Evolutionary conservation across 768 basidiomycete genomes (phyloP).

Genomic region (Dentipellis fragilis): DNA sequence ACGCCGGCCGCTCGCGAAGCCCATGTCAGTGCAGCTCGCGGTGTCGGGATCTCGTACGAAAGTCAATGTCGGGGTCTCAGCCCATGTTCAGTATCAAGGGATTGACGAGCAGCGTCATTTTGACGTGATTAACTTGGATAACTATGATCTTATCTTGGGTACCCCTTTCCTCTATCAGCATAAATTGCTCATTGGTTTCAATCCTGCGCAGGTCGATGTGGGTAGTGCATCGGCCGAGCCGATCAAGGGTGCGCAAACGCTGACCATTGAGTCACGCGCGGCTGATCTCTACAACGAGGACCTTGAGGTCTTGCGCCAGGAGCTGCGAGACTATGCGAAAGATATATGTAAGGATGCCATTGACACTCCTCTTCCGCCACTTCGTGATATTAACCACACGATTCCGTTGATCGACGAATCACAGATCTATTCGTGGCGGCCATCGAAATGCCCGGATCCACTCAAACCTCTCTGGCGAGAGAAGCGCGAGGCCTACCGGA

Average conservation of each 20-base stretch:
- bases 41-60: background rate
- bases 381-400: slow-evolving; percentile 25
- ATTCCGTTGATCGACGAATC: slow-evolving; percentile 25
- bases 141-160: background rate
- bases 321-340: slow-evolving; percentile 12
- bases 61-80: background rate
- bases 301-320: background rate
- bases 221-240: background rate
- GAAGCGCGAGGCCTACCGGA: slow-evolving; percentile 22
- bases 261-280: background rate
- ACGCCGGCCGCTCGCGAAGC: background rate
- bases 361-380: slow-evolving; percentile 16
- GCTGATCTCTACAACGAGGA: background rate
- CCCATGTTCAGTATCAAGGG: slow-evolving; percentile 7
- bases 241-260: background rate
- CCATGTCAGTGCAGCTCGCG: background rate
- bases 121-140: background rate
- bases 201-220: background rate
- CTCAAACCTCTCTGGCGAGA: slow-evolving; percentile 16
- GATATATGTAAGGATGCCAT: slow-evolving; percentile 11
- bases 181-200: background rate
- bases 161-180: background rate
- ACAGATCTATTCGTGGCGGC: slow-evolving; percentile 25
- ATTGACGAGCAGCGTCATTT: slow-evolving; percentile 10
- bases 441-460: slow-evolving; percentile 26